Percentiles rank a stretch among this genome's conserved stretches.
phyloP scores from a whole-genome alignment of 345 rosid species.

The Excoecaria agallocha region DNA sequence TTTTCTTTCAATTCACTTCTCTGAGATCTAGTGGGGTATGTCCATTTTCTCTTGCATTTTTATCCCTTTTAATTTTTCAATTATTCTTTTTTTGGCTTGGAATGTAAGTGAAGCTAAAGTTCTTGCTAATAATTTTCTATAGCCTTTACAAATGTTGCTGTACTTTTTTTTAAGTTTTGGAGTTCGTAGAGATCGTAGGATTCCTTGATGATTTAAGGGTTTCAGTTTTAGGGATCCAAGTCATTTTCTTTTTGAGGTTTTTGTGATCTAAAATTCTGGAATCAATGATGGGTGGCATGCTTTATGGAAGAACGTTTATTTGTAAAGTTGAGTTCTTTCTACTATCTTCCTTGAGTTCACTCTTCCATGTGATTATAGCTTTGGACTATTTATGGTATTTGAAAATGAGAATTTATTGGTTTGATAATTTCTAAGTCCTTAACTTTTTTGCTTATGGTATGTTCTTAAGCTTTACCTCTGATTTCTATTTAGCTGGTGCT shows the following conservation, averaged over 20 bases:
- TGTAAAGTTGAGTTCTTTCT: constrained; percentile 29
- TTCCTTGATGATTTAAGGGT: constrained; percentile 27
- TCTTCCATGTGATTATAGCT: not conserved
- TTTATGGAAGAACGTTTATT: constrained; percentile 27
- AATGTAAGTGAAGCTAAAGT: constrained; percentile 70
- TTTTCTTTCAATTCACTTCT: constrained; percentile 39
- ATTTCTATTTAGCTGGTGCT: not conserved
- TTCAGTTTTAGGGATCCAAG: constrained; percentile 29
- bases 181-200: constrained; percentile 26
- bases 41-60: constrained; percentile 30
- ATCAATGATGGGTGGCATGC: constrained; percentile 27
- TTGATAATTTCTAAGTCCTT: constrained; percentile 2
- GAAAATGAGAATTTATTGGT: constrained; percentile 9
- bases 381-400: constrained; percentile 4
- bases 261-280: constrained; percentile 31
- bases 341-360: not conserved
- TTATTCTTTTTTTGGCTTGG: constrained; percentile 44
- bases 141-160: constrained; percentile 39
- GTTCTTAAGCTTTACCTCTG: constrained; percentile 4
- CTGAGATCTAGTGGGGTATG: constrained; percentile 63
- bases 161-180: constrained; percentile 14
- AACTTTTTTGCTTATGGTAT: constrained; percentile 2
- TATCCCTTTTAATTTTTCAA: not conserved
- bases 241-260: constrained; percentile 20
- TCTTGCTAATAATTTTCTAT: constrained; percentile 24